Evolutionary conservation across 441 rosid genomes (phyloP), one percentile per base, ranked within the genome.

Genomic region (Croton laevigatus): DNA sequence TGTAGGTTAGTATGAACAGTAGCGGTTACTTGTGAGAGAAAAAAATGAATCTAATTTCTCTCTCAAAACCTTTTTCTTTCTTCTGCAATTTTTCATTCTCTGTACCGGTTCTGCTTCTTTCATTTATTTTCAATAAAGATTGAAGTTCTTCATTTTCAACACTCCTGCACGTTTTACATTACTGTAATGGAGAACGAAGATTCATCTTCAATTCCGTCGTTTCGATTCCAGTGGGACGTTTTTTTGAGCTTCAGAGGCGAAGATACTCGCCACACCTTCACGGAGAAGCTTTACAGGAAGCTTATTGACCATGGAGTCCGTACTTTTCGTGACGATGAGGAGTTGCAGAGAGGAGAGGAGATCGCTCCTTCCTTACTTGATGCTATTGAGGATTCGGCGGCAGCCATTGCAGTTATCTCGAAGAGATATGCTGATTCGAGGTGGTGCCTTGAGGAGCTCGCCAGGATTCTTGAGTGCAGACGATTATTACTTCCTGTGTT

Each of bases 381-480:
- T 7, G 82, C 78, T 3, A 86, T 86, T 27, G 78, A 81, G 40
- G 84, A 83, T 65, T 82, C 88, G 0, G 83, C 83, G 0, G 78
- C 75, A 5, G 76, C 83, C 7, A 72, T 82, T 58, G 69, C 78
- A 20, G 75, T 82, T 70, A 75, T 85, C 8, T 82, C 88, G 3
- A 34, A 1, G 27, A 76, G 58, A 2, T 85, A 85, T 51, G 80
- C 86, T 1, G 4, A 71, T 57, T 85, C 76, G 3, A 46, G 34
- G 34, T 84, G 86, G 88, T 78, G 86, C 61, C 63, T 84, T 4
- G 80, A 84, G 12, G 88, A 84, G 63, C 69, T 84, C n/a, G 86
- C 81, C n/a, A 69, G 4, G 73, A 75, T 84, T 37, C 46, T 81
- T 49, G 68, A 75, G 16, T 71, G 74, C 11, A 46, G 69, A 62